Evolutionary conservation across 192 early-diverging fungal genomes (phyloP).

Genomic region (Backusella tuberculispora): DNA sequence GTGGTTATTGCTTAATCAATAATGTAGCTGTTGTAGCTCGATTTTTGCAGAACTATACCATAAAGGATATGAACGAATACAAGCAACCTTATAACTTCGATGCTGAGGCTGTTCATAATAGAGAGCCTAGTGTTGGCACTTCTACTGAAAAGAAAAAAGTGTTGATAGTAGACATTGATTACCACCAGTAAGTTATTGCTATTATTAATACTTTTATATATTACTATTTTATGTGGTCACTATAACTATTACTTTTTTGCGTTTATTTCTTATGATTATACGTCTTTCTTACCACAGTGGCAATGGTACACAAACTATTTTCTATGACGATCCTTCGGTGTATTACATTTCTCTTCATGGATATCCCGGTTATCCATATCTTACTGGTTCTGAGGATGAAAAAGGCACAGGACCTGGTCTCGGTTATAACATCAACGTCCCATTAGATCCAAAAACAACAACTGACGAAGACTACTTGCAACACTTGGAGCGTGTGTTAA

Average conservation of each 20-base stretch:
- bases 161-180: conserved; percentile 59
- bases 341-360: conserved; percentile 69
- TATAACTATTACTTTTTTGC: neutral
- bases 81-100: conserved; percentile 4
- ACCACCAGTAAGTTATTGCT: conserved; percentile 52
- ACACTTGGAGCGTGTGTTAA: conserved; percentile 46
- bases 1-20: conserved; percentile 61
- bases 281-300: conserved; percentile 41
- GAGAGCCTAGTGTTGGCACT: neutral
- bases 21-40: conserved; percentile 55
- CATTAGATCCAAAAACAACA: conserved; percentile 53
- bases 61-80: conserved; percentile 28
- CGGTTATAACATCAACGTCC: conserved; percentile 73
- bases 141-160: conserved; percentile 43
- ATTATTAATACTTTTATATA: neutral
- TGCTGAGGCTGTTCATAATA: neutral
- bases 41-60: conserved; percentile 47
- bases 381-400: conserved; percentile 59
- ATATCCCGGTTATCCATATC: conserved; percentile 65
- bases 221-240: no score
- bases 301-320: conserved; percentile 61
- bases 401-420: conserved; percentile 60
- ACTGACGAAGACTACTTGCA: conserved; percentile 61
- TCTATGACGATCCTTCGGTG: conserved; percentile 57
- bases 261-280: no score